Base-by-base conservation (phyloP, 805 yeast species). In the Jamesozyma hellenica region DNA sequence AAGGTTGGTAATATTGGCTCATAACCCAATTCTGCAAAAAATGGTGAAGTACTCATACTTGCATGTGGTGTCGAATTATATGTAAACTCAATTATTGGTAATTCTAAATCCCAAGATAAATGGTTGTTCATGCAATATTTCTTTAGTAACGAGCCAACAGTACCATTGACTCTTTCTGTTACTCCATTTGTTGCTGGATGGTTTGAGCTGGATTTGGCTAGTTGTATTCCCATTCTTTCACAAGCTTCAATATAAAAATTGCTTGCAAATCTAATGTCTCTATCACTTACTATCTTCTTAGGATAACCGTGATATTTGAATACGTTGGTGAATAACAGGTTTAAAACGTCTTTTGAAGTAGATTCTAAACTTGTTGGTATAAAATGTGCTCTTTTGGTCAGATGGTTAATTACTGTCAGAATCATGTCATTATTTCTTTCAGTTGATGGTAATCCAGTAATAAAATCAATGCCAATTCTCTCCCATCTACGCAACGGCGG, bases 381-480 rank as follows among this genome's bases (percentile, higher is more conserved):
- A 25, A 50, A 43, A 26, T 47, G 48, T 1, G 44, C 42, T 14
- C 50, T 29, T 28, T 50, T 50, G 5, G 42, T 36, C 15, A 48
- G 43, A 3, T 42, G 4, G 32, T 49, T 46, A 1, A 47, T 50
- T 12, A 49, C 47, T 2, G 47, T 42, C 28, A 49, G 4, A 7
- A 43, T 49, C 41, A 45, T 40, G 19, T 46, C 35, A 8, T 38
- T 17, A 1, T 28, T 28, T 10, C 17, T 14, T 6, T 13, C 29
- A 1, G 42, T 33, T 1, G 39, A 13, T 12, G 52, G 49, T 11
- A 46, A 18, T 8, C 53, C 51, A 10, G 45, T 25, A 2, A 40
- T 33, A 28, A 51, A 50, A 19, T 50, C 53, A 18, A 47, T 38
- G 5, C 52, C 37, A 1, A 50, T 44, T 21, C 37, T 45, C 9